phyloP scores from a whole-genome alignment of 805 yeast genomes.

The Vanderwaltozyma tropicalis region DNA sequence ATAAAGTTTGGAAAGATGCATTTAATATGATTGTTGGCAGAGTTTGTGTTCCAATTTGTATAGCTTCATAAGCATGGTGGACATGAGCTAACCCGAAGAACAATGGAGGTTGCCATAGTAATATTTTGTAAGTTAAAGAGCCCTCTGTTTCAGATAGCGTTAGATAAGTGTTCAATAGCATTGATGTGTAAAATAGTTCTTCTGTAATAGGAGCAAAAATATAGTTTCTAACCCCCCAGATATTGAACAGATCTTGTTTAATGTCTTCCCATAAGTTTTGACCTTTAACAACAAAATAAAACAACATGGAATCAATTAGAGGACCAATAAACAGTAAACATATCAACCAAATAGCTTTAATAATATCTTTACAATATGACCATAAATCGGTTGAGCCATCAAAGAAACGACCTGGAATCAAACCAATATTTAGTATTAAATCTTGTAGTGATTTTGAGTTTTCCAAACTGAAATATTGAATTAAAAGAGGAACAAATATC shows the following conservation, averaged over 20 bases:
- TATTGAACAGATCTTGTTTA: conserved; percentile 12
- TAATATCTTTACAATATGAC: conserved; percentile 7
- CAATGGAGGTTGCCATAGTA: conserved; percentile 18
- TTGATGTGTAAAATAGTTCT: conserved; percentile 27
- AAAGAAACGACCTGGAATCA: conserved; percentile 15
- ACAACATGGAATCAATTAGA: conserved; percentile 13
- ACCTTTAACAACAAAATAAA: conserved; percentile 9
- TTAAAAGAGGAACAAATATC: conserved; percentile 13
- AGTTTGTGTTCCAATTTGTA: conserved; percentile 10
- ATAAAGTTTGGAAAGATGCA: conserved; percentile 18
- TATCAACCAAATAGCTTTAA: conserved; percentile 9
- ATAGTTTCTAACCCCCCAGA: conserved; percentile 27
- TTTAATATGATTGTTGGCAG: conserved; percentile 10
- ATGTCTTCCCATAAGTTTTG: conserved; percentile 7
- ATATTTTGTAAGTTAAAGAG: conserved; percentile 3
- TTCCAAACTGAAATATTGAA: not conserved
- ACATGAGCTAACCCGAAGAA: conserved; percentile 29
- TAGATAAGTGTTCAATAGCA: conserved; percentile 17
- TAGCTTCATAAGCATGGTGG: conserved; percentile 26
- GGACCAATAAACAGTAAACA: conserved; percentile 21
- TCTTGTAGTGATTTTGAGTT: not conserved
- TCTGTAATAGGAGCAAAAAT: conserved; percentile 28
- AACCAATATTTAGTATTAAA: not conserved
- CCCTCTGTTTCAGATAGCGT: conserved; percentile 4
- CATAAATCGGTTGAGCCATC: conserved; percentile 9